Percentiles rank a stretch among this genome's conserved stretches.
These are phyloP conservation scores for Rhazya stricta DNA, from an alignment of 257 asterid genomes.

Conservation along the genomic window DNA sequence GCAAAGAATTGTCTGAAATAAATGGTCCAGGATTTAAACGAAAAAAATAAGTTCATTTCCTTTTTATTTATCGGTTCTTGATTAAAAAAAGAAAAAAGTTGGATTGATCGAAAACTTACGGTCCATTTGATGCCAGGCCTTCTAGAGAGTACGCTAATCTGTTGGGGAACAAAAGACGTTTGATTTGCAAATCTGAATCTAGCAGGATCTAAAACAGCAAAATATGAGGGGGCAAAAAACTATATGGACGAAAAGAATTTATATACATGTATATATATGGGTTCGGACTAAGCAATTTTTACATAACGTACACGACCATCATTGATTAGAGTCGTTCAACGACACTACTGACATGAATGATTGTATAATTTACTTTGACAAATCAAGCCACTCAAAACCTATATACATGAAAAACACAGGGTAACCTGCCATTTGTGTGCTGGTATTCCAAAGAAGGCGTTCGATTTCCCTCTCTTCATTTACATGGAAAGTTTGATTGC, in stretches of 20 bases:
- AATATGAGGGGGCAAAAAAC: too few species aligned
- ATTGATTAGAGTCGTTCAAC: too few species aligned
- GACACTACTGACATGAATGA: too few species aligned
- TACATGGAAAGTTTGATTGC: slow-evolving; percentile 1
- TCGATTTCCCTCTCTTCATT: slow-evolving; percentile 63
- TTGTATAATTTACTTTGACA: too few species aligned
- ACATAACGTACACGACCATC: too few species aligned
- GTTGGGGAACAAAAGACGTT: slow-evolving; percentile 57
- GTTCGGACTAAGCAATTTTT: too few species aligned
- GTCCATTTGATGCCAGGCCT: slow-evolving; percentile 52
- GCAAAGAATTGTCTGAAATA: slow-evolving; percentile 67
- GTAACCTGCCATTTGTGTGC: slow-evolving; percentile 41
- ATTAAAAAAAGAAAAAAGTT: not conserved
- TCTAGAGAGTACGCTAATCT: slow-evolving; percentile 31
- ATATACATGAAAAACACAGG: not conserved
- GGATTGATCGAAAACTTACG: slow-evolving; percentile 22
- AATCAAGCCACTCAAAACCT: too few species aligned
- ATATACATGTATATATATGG: too few species aligned
- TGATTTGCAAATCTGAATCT: slow-evolving; percentile 59
- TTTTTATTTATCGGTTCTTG: too few species aligned
- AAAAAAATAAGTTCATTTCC: too few species aligned
- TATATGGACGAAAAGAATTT: too few species aligned
- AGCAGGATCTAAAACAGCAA: slow-evolving; percentile 33
- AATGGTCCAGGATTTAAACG: too few species aligned
- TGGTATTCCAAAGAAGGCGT: slow-evolving; percentile 55